phyloP scores from a whole-genome alignment of 176 grass and related monocot genomes.

The Pharus latifolius region DNA sequence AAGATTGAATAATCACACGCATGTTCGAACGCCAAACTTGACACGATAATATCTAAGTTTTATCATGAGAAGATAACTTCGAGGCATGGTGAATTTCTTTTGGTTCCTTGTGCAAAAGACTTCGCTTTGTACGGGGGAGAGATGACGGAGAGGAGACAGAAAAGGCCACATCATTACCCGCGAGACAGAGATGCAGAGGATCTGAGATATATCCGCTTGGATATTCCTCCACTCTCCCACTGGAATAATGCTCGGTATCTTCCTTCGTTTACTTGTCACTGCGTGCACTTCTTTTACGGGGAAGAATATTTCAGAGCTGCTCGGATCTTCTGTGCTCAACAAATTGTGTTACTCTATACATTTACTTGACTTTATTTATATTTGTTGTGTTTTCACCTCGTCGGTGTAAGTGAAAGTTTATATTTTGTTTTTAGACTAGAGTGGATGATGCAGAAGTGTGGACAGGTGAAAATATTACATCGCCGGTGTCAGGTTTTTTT shows the following conservation, averaged over 20 bases:
- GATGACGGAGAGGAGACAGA: neutral
- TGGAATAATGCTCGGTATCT: slow-evolving; percentile 38
- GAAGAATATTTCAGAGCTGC: neutral
- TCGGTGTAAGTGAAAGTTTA: neutral
- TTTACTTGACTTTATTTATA: neutral
- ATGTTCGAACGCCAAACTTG: neutral
- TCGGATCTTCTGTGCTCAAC: neutral
- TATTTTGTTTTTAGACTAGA: too few species aligned
- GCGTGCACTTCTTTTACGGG: neutral
- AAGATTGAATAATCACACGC: neutral
- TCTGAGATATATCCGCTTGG: slow-evolving; percentile 27
- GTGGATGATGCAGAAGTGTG: too few species aligned
- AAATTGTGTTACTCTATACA: neutral
- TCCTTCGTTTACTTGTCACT: neutral
- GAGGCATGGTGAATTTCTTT: neutral
- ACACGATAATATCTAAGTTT: neutral
- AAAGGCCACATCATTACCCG: neutral
- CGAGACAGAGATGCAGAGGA: slow-evolving; percentile 30
- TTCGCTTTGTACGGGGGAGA: neutral
- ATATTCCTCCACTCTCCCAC: slow-evolving; percentile 16
- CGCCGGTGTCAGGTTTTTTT: too few species aligned
- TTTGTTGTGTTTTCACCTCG: neutral
- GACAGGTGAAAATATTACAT: too few species aligned
- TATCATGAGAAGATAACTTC: neutral
- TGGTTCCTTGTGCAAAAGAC: neutral